Conservation (phyloP, 2,329 filamentous ascomycete genomes). For the Pleomassaria siparia region DNA sequence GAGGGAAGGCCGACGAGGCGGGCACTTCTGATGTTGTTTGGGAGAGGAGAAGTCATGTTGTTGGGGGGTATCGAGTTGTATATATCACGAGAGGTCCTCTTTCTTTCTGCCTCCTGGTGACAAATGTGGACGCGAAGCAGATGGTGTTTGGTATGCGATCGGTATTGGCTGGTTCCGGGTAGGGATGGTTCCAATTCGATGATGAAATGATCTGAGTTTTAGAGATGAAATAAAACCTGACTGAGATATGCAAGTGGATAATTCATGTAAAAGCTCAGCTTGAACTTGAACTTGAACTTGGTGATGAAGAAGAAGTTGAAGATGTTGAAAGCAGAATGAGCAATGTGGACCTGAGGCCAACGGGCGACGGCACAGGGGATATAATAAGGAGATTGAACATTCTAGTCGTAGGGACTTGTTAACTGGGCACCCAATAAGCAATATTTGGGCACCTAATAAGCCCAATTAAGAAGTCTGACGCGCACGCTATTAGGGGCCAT, state of each 20-base stretch:
- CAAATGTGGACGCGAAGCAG: background rate
- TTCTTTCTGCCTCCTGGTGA: slow-evolving; percentile 2
- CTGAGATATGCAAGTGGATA: background rate
- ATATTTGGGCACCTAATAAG: too few species aligned
- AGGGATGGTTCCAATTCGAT: background rate
- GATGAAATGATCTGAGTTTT: background rate
- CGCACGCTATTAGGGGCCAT: too few species aligned
- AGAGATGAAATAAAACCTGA: background rate
- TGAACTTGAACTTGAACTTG: background rate
- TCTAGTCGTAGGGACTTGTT: slow-evolving; percentile 14
- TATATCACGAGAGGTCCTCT: too few species aligned
- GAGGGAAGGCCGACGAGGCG: background rate
- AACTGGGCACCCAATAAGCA: too few species aligned
- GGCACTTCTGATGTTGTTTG: background rate
- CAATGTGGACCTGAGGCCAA: background rate
- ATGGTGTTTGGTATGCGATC: background rate
- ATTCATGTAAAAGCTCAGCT: background rate
- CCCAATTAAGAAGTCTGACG: too few species aligned
- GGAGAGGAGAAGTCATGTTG: background rate
- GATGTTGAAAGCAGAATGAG: background rate
- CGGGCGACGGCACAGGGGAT: slow-evolving; percentile 14
- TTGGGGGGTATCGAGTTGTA: background rate
- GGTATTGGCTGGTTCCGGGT: background rate
- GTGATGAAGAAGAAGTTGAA: background rate
- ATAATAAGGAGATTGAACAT: slow-evolving; percentile 21